These are phyloP conservation scores for Cryptococcus sp. DNA, from an alignment of 1,284 basidiomycete genomes.

Conservation along the genomic window DNA sequence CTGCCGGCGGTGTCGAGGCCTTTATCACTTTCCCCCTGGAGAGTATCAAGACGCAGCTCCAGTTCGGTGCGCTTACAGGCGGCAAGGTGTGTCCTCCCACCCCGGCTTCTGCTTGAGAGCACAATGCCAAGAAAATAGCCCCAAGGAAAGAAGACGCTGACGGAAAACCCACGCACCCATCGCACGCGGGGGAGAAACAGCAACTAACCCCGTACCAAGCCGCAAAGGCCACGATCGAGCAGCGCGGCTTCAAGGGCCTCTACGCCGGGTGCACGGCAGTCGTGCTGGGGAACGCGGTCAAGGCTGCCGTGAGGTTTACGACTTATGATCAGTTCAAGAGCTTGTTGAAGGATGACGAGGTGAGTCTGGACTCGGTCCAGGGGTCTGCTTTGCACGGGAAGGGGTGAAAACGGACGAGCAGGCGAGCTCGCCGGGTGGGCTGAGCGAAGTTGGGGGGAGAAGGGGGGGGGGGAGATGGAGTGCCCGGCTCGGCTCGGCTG, in stretches of 20 bases:
- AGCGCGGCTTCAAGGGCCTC: conserved; percentile 69
- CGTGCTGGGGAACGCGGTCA: conserved; percentile 81
- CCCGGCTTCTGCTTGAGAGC: too few species aligned
- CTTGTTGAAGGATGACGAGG: conserved; percentile 75
- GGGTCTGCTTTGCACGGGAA: neutral
- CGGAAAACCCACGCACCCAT: too few species aligned
- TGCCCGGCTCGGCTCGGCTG: neutral
- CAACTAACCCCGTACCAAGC: conserved; percentile 66
- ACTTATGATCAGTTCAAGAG: conserved; percentile 92
- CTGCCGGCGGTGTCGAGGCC: conserved; percentile 87
- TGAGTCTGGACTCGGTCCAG: conserved; percentile 43
- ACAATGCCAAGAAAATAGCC: neutral
- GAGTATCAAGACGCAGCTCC: conserved; percentile 68
- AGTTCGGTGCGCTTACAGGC: conserved; percentile 48
- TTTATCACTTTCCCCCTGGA: conserved; percentile 71
- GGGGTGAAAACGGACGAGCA: neutral
- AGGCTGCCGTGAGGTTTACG: conserved; percentile 92
- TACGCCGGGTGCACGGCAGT: conserved; percentile 85
- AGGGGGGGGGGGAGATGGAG: too few species aligned
- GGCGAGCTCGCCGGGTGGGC: neutral
- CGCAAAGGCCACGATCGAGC: conserved; percentile 64
- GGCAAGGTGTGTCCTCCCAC: conserved; percentile 31
- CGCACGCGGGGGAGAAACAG: conserved; percentile 52
- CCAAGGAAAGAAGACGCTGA: neutral
- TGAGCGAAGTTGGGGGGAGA: neutral